phyloP scores from a whole-genome alignment of 495 filamentous ascomycete species.

The Trichoderma gamsii region DNA sequence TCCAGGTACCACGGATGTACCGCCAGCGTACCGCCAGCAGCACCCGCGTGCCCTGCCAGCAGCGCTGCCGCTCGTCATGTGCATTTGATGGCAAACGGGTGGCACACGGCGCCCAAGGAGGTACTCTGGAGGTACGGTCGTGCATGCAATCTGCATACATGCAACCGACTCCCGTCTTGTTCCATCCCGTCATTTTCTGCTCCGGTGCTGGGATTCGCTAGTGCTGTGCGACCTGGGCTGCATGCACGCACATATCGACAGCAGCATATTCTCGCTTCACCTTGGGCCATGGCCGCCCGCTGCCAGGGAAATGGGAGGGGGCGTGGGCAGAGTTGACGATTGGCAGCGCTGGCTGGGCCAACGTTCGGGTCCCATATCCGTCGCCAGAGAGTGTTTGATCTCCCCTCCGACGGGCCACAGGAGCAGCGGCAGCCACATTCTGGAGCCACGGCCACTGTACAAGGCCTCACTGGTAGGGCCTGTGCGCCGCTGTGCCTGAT shows the following conservation, averaged over 20 bases:
- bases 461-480: background rate
- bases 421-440: background rate
- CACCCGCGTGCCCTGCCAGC: too few species aligned
- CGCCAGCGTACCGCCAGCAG: background rate
- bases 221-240: background rate
- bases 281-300: conserved; percentile 2
- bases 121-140: background rate
- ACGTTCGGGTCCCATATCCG: conserved; percentile 13
- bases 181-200: background rate
- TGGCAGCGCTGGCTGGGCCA: background rate
- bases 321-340: background rate
- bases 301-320: conserved; percentile 7
- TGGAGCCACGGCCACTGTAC: background rate
- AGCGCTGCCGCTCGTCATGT: background rate
- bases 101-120: background rate
- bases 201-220: background rate
- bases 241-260: conserved; percentile 11
- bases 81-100: background rate
- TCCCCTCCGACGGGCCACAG: background rate
- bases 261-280: background rate
- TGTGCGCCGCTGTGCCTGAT: conserved; percentile 11
- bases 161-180: background rate
- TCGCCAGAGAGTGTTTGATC: background rate
- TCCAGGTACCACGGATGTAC: background rate
- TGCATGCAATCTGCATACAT: background rate